Evolutionary conservation across 352 stramenopile species (phyloP).

Genomic region (Globisporangium rhizosaccharum): DNA sequence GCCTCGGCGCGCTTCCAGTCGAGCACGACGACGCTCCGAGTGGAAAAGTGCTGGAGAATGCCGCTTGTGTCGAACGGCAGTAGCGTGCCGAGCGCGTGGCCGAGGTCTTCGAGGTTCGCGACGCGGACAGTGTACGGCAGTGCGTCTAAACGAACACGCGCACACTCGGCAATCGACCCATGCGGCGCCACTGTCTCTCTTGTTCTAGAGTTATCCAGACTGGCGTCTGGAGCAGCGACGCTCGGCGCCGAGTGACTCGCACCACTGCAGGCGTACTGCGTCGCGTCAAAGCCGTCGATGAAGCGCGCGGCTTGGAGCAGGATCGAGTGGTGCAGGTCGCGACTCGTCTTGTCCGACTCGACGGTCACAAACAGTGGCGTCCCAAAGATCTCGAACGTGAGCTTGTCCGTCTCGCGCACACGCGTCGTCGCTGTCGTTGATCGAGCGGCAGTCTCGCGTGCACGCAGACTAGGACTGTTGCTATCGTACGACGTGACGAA

Average conservation of each 20-base stretch:
- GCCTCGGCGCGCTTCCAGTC: constrained; percentile 40
- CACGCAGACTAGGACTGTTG: background rate
- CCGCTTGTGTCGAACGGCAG: constrained; percentile 44
- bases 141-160: background rate
- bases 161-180: constrained; percentile 4
- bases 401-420: constrained; percentile 14
- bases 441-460: background rate
- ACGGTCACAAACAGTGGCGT: constrained; percentile 73
- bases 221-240: background rate
- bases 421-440: constrained; percentile 3
- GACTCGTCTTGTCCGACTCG: constrained; percentile 50
- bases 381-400: constrained; percentile 49
- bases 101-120: constrained; percentile 58
- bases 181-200: background rate
- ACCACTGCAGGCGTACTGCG: constrained; percentile 2
- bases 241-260: background rate
- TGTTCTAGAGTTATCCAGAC: no score
- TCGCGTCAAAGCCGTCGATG: constrained; percentile 16
- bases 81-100: constrained; percentile 22
- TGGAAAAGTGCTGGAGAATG: constrained; percentile 68
- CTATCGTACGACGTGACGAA: constrained; percentile 15
- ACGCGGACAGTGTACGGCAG: constrained; percentile 53
- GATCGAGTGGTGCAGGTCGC: constrained; percentile 63
- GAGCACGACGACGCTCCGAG: constrained; percentile 69
- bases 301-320: constrained; percentile 65